These are phyloP conservation scores for Coffea eugenioides DNA, from an alignment of 257 asterid genomes.

Conservation along the genomic window DNA sequence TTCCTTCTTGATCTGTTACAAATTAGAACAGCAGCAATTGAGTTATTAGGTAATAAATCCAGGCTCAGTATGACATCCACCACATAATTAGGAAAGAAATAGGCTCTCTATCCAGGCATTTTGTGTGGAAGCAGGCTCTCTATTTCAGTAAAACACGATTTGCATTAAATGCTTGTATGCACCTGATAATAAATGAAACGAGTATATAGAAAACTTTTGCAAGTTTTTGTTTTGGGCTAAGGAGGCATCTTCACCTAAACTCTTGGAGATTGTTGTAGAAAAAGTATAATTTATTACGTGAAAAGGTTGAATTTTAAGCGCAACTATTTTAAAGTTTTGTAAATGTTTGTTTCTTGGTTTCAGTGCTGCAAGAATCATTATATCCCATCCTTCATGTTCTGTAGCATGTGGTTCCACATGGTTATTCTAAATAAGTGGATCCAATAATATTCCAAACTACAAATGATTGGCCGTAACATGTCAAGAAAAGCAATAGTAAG, in stretches of 20 bases:
- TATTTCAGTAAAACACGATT: neutral
- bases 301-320: neutral
- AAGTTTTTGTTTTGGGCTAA: neutral
- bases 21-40: neutral
- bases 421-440: slow-evolving; percentile 10
- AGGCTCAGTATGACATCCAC: neutral
- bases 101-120: neutral
- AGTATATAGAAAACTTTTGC: neutral
- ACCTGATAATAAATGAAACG: neutral
- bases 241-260: neutral
- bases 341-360: slow-evolving; percentile 1
- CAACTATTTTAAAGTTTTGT: neutral
- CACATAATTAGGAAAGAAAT: neutral
- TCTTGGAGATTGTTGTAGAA: neutral
- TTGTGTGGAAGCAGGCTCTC: too few relatives aligned
- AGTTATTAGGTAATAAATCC: neutral
- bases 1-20: slow-evolving; percentile 48
- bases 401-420: slow-evolving; percentile 32
- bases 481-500: neutral
- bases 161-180: neutral
- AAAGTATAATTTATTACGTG: too few relatives aligned
- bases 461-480: slow-evolving; percentile 16
- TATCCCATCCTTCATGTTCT: slow-evolving; percentile 5
- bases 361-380: slow-evolving; percentile 10
- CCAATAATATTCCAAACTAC: slow-evolving; percentile 4